Base-by-base conservation (phyloP, 306 rosid species). In the Quercus mongolica region DNA sequence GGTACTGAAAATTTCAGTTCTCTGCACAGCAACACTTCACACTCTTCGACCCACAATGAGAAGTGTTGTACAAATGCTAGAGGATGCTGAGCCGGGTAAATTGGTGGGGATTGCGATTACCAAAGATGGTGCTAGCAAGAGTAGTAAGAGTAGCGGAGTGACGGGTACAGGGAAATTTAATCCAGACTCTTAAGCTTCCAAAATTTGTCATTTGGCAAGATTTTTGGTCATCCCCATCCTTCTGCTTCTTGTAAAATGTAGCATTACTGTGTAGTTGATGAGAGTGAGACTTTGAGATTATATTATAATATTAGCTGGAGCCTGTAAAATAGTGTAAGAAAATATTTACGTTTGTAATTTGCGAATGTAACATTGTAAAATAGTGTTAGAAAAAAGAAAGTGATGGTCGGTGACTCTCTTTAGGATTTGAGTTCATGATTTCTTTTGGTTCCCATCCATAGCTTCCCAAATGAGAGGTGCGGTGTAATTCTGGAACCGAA, bases 21-120 rank as follows among this genome's bases (percentile, higher is more conserved):
- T 93, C 1, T 93, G 99, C 84, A 91, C 98, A 0, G 86, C 86
- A 0, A 87, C 88, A 65, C 82, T 87, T 49, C 97, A 97, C 0
- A 84, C 88, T 41, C 10, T 80, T 10, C 90, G 99, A 71, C 99
- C 98, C 4, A 82, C 86, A 14, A 96, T 96, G 99, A 90, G 94
- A 78, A 82, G 76, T 67, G 99, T 96, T 71, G 98, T 96, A 58
- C 98, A 96, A 49, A 90, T 89, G 92, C 90, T 96, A 0, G 87
- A 90, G 56, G 97, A 89, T 59, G 97, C 92, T 12, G 92, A 82
- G 26, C 92, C 93, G 7, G 83, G 88, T 78, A 86, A 82, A 54
- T 57, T 95, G 83, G 76, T 89, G 26, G 86, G 91, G 1, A 89
- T 96, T 74, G 79, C 86, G 15, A 79, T 89, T 51, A 56, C 76